Evolutionary conservation across 1,284 basidiomycete species (phyloP).

Genomic region (Amylostereum areolatum): DNA sequence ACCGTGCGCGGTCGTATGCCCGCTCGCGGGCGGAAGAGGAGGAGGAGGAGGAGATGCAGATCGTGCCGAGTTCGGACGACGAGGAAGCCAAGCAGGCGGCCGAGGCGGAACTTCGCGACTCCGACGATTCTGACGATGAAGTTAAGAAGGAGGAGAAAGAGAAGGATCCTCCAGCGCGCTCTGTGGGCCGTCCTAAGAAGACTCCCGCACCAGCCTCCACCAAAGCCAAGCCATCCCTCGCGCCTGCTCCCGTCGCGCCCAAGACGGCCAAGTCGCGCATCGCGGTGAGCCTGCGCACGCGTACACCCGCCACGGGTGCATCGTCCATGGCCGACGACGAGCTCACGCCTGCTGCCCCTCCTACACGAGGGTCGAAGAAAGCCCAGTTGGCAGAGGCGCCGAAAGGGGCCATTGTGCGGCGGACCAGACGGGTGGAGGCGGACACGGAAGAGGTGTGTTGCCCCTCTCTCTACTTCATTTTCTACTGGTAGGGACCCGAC

Average conservation of each 20-base stretch:
- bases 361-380: conserved; percentile 4
- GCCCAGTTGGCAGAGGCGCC: no score
- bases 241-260: conserved; percentile 2
- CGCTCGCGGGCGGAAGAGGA: background rate
- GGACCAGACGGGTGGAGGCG: no score
- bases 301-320: conserved; percentile 10
- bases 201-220: conserved; percentile 6
- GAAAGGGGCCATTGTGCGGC: no score
- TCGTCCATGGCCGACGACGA: conserved; percentile 17
- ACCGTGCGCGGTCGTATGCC: conserved; percentile 9
- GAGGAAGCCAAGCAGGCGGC: background rate
- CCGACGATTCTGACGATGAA: background rate
- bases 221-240: background rate
- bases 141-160: background rate
- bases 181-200: conserved; percentile 10
- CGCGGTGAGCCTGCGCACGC: background rate
- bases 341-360: conserved; percentile 7
- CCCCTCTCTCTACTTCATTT: background rate
- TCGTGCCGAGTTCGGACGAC: conserved; percentile 1
- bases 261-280: conserved; percentile 7
- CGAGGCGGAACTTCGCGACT: background rate
- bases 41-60: conserved; percentile 3
- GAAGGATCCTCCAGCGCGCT: conserved; percentile 7
- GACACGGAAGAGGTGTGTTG: background rate
- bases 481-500: no score